Conservation (phyloP, 2,329 filamentous ascomycete species). For the Trichoderma brevicompactum region DNA sequence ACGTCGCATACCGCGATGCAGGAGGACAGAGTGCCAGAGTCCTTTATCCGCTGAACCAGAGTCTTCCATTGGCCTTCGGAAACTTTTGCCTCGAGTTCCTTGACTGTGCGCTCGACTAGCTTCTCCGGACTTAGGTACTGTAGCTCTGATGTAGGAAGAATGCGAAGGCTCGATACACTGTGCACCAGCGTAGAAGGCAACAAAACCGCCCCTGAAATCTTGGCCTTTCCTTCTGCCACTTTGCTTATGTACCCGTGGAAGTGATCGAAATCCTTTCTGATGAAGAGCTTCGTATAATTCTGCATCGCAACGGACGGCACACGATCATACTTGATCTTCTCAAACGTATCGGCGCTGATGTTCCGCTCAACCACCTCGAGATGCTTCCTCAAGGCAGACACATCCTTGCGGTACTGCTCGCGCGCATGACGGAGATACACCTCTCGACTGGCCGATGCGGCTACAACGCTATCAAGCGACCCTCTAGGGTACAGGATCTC, state of each 20-base stretch:
- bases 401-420: constrained; percentile 56
- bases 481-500: constrained; percentile 54
- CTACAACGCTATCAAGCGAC: constrained; percentile 38
- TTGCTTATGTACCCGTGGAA: constrained; percentile 56
- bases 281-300: constrained; percentile 54
- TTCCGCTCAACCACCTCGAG: constrained; percentile 59
- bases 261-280: constrained; percentile 52
- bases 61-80: constrained; percentile 59
- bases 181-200: constrained; percentile 56
- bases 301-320: constrained; percentile 63
- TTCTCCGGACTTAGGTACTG: constrained; percentile 21
- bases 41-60: constrained; percentile 60
- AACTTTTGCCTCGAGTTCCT: constrained; percentile 43
- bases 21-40: constrained; percentile 57
- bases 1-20: constrained; percentile 64
- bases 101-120: constrained; percentile 39
- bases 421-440: constrained; percentile 59
- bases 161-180: constrained; percentile 6
- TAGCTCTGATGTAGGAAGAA: constrained; percentile 21
- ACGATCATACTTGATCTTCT: constrained; percentile 59
- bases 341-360: constrained; percentile 51
- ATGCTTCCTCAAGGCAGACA: constrained; percentile 57
- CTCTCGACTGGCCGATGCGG: constrained; percentile 49
- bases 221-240: constrained; percentile 52
- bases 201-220: constrained; percentile 60